phyloP scores from a whole-genome alignment of 768 basidiomycete genomes.

The Rickenella mellea region DNA sequence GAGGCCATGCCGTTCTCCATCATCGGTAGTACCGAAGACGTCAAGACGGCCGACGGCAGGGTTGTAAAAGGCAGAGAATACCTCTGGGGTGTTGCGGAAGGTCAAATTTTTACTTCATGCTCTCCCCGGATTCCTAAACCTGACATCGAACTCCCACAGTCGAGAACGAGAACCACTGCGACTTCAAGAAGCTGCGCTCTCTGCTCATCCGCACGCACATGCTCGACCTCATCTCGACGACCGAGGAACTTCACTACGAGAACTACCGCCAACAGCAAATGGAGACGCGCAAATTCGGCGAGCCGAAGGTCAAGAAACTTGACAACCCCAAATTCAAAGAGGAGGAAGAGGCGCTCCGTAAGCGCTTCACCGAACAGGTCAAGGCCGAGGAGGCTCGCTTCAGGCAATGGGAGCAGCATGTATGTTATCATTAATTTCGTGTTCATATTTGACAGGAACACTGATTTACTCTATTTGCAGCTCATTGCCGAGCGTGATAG shows the following conservation, averaged over 20 bases:
- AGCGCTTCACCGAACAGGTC: conserved; percentile 99
- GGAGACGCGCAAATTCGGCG: conserved; percentile 99
- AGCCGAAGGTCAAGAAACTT: conserved; percentile 95
- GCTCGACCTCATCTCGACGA: conserved; percentile 94
- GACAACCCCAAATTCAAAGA: conserved; percentile 99
- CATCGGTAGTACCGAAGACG: conserved; percentile 94
- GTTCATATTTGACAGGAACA: conserved; percentile 5
- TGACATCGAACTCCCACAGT: conserved; percentile 36
- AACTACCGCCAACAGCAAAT: conserved; percentile 97
- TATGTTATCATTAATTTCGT: conserved; percentile 29
- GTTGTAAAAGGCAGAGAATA: conserved; percentile 96
- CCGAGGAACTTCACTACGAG: conserved; percentile 95
- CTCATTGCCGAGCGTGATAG: conserved; percentile 97
- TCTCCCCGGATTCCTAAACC: background rate
- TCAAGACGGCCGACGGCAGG: conserved; percentile 83
- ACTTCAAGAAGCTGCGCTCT: conserved; percentile 95
- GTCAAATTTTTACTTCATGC: conserved; percentile 27
- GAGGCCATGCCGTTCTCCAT: conserved; percentile 97
- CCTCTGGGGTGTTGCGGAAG: conserved; percentile 99
- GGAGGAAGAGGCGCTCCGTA: conserved; percentile 93
- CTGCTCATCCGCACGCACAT: conserved; percentile 96
- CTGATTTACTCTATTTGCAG: conserved; percentile 30
- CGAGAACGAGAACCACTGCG: conserved; percentile 98
- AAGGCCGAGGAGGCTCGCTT: conserved; percentile 96
- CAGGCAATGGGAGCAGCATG: conserved; percentile 99